phyloP scores from a whole-genome alignment of 73 alveolate genomes.

The Tetrahymena elliotti region DNA sequence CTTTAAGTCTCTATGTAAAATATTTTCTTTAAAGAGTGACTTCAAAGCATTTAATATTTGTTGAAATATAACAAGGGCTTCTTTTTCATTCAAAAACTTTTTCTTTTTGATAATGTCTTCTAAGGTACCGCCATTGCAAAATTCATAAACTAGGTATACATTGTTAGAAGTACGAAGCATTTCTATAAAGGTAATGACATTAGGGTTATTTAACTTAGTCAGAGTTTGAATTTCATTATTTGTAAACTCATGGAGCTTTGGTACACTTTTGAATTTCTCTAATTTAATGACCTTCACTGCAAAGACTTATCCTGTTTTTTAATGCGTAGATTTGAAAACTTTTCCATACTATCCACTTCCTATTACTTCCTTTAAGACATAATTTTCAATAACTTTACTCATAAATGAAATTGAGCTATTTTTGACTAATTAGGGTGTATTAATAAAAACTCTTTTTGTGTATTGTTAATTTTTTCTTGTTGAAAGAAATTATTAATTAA shows the following conservation, averaged over 20 bases:
- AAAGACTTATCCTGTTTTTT: conserved; percentile 2
- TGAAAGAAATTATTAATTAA: not conserved
- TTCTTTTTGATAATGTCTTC: conserved; percentile 26
- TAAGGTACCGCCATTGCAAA: conserved; percentile 41
- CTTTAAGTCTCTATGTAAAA: conserved; percentile 31
- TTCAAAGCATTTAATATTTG: conserved; percentile 25
- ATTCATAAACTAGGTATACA: conserved; percentile 25
- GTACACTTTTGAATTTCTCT: conserved; percentile 20
- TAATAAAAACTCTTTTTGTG: not conserved
- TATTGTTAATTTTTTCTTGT: not conserved
- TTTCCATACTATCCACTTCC: conserved; percentile 43
- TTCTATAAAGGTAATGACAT: conserved; percentile 35
- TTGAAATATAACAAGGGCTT: conserved; percentile 13
- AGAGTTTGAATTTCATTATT: conserved; percentile 32
- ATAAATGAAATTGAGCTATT: not conserved
- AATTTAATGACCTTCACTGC: conserved; percentile 34
- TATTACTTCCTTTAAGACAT: conserved; percentile 2
- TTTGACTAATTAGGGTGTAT: not conserved
- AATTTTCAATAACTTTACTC: conserved; percentile 26
- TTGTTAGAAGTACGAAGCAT: conserved; percentile 21
- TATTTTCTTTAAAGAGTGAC: conserved; percentile 16
- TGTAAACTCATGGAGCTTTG: conserved; percentile 36
- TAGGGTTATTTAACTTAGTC: conserved; percentile 11
- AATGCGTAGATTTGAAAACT: conserved; percentile 13
- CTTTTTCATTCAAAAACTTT: conserved; percentile 6